A percentile compares a stretch with the other conserved stretches of the same genome.
Conservation (phyloP, 2,329 filamentous ascomycete species). For the Arthrinium phaeospermum region DNA sequence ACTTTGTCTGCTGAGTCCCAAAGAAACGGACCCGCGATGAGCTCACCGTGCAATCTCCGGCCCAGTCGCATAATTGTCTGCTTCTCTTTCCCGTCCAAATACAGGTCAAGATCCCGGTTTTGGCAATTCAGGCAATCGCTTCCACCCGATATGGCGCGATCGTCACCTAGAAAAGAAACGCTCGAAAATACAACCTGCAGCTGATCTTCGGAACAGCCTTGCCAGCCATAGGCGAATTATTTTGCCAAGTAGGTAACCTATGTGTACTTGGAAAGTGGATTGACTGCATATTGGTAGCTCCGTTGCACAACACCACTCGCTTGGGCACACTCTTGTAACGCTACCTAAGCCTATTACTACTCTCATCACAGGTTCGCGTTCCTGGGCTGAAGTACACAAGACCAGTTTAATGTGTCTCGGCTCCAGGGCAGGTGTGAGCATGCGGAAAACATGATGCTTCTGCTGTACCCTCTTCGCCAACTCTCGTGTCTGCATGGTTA, state of each 20-base stretch:
- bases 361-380: background rate
- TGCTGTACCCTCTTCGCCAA: background rate
- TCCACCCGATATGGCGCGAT: background rate
- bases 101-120: background rate
- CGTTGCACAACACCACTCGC: background rate
- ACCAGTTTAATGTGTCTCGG: background rate
- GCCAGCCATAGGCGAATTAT: background rate
- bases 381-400: slow-evolving; percentile 12
- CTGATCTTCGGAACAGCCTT: slow-evolving; percentile 2
- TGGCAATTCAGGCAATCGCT: background rate
- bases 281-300: background rate
- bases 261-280: background rate
- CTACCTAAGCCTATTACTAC: background rate
- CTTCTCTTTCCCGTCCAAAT: background rate
- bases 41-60: background rate
- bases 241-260: background rate
- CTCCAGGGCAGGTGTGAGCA: background rate
- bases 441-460: background rate
- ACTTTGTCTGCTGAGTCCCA: background rate
- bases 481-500: background rate
- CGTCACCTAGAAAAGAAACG: background rate
- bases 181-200: background rate
- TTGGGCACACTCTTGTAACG: background rate
- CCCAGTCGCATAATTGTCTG: background rate
- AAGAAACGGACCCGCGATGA: background rate